Evolutionary conservation across 2,329 filamentous ascomycete species (phyloP), one percentile per base, ranked within the genome.

Genomic region (Paecilomyces fulvus): DNA sequence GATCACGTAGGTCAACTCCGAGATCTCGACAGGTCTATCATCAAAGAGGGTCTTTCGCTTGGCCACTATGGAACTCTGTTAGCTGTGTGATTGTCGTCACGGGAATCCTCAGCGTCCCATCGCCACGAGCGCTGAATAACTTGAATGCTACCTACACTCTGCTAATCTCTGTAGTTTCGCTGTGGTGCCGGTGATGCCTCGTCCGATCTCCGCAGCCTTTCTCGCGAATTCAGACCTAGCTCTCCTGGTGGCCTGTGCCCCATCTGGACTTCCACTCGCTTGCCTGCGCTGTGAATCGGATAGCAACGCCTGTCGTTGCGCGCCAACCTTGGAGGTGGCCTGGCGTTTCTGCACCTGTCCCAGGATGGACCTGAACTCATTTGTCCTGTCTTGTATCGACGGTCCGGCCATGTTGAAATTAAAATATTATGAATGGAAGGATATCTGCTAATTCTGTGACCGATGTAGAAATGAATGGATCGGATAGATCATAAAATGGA

Each of bases 11-110:
- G 92, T 96, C 71, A 96, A 84, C 74, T 97, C 91, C 72, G 94
- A 94, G 72, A 97, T 96, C 75, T 99, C 94, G 55, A 96, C 89
- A 0, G 94, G 91, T 70, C 90, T 85, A 77, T 99, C 94, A 73
- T 99, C 94, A 71, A 99, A 99, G 49, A 99, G 85, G 9, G 94
- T 96, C 75, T 96, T 95, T 67, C 92, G 86, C 73, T 91, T 92
- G n/a, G 94, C 94, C 70, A 99, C 86, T 89, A 53, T 55, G 48
- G 23, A 49, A 20, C 25, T 21, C n/a, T 8, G 30, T 58, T 55
- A 62, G 57, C 6, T 12, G 6, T n/a, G 7, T 6, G 14, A 3
- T 17, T 43, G 37, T 17, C 14, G 20, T 3, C 37, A 43, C n/a
- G 9, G 37, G 37, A 8, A 20, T 20, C 4, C 5, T 9, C 14